Conservation (phyloP, 257 asterid genomes). For the Jaltomata sinuosa region DNA sequence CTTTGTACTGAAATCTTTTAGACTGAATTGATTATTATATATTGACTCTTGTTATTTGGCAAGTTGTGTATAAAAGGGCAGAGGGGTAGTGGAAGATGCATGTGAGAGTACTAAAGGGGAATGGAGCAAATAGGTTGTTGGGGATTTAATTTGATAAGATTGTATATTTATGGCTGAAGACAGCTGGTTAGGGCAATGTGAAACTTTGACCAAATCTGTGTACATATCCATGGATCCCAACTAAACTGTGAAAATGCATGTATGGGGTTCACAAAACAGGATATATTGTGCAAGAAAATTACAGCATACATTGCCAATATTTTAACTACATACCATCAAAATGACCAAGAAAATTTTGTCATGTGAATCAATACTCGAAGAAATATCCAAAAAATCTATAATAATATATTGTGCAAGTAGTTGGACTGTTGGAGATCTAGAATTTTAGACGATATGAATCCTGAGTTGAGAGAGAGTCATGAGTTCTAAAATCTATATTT, state of each 20-base stretch:
- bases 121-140: neutral
- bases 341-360: neutral
- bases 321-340: neutral
- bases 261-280: neutral
- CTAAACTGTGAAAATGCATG: neutral
- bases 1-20: neutral
- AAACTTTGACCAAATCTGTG: neutral
- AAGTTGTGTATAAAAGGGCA: neutral
- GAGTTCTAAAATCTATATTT: too few relatives aligned
- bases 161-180: neutral
- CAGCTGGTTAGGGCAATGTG: neutral
- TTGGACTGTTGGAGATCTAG: neutral
- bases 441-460: neutral
- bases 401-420: neutral
- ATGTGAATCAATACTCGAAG: neutral
- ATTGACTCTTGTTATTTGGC: neutral
- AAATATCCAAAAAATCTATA: neutral
- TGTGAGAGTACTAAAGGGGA: neutral
- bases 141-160: neutral
- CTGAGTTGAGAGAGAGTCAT: neutral
- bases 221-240: neutral
- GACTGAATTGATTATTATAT: neutral
- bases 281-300: too few relatives aligned
- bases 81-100: neutral
- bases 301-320: neutral